Conservation (phyloP, 2,329 filamentous ascomycete genomes). For the Neocatenulostroma microsporum region DNA sequence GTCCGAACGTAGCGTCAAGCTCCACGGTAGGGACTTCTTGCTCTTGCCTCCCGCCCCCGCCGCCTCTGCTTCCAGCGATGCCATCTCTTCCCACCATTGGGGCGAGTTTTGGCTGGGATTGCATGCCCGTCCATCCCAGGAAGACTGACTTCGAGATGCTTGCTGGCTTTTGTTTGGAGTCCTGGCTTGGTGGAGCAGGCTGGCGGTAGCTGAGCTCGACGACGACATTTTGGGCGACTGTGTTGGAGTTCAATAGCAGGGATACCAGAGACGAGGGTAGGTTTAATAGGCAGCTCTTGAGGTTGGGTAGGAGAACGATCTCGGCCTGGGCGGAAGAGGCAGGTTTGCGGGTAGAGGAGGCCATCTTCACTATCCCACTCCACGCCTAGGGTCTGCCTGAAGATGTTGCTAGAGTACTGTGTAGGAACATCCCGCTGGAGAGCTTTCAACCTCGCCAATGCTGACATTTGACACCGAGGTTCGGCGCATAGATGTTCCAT, state of each 20-base stretch:
- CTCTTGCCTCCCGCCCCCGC: slow-evolving; percentile 54
- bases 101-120: slow-evolving; percentile 74
- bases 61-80: slow-evolving; percentile 42
- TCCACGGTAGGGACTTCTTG: slow-evolving; percentile 74
- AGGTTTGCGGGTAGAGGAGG: slow-evolving; percentile 1
- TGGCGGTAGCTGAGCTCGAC: slow-evolving; percentile 78
- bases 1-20: slow-evolving; percentile 76
- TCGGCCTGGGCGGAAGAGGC: slow-evolving; percentile 8
- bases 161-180: slow-evolving; percentile 30
- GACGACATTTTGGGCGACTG: slow-evolving; percentile 90
- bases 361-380: not conserved
- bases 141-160: slow-evolving; percentile 62
- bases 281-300: slow-evolving; percentile 94
- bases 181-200: slow-evolving; percentile 40
- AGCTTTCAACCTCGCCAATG: too few relatives aligned
- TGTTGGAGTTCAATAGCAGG: slow-evolving; percentile 80
- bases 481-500: too few relatives aligned
- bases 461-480: too few relatives aligned
- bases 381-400: too few relatives aligned
- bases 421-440: too few relatives aligned
- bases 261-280: slow-evolving; percentile 77
- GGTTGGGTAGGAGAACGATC: slow-evolving; percentile 64
- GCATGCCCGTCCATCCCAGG: slow-evolving; percentile 96
- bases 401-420: too few relatives aligned
- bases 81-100: slow-evolving; percentile 69